These are phyloP conservation scores for Castanea crenata DNA, from an alignment of 306 rosid genomes.

Conservation along the genomic window DNA sequence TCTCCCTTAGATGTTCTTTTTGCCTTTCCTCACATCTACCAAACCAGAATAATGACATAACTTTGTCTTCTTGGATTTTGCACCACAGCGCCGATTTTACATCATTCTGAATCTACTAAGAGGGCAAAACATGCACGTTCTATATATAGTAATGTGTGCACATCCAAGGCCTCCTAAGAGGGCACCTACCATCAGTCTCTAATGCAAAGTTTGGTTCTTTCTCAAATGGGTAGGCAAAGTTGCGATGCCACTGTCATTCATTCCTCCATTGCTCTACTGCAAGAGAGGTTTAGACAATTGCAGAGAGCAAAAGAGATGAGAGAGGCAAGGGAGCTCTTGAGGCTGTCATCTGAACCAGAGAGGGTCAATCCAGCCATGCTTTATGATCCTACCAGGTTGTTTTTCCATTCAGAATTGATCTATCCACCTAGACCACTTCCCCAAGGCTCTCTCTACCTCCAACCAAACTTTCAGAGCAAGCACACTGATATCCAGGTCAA, in stretches of 20 bases:
- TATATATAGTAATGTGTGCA: constrained; percentile 11
- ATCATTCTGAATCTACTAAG: constrained; percentile 25
- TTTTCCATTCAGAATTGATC: constrained; percentile 35
- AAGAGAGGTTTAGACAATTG: constrained; percentile 49
- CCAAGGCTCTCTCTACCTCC: constrained; percentile 28
- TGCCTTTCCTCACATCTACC: constrained; percentile 16
- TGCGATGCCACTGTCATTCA: constrained; percentile 23
- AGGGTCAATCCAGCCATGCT: background rate
- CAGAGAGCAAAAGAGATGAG: constrained; percentile 52
- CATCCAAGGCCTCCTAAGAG: constrained; percentile 6
- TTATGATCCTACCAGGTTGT: constrained; percentile 22
- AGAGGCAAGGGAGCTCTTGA: constrained; percentile 43
- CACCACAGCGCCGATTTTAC: constrained; percentile 27
- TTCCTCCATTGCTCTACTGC: constrained; percentile 51
- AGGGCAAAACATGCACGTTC: constrained; percentile 9
- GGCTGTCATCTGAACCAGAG: constrained; percentile 31
- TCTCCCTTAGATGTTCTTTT: constrained; percentile 18
- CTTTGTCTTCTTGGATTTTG: constrained; percentile 30
- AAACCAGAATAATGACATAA: no score
- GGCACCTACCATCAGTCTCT: constrained; percentile 9
- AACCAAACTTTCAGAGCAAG: constrained; percentile 32
- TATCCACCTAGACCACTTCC: constrained; percentile 20
- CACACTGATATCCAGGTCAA: constrained; percentile 15
- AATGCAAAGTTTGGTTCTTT: background rate
- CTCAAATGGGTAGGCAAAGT: constrained; percentile 35